Percentiles rank a stretch among this genome's conserved stretches.
These are phyloP conservation scores for Globisporangium nunn DNA, from an alignment of 352 stramenopile genomes.

Conservation along the genomic window DNA sequence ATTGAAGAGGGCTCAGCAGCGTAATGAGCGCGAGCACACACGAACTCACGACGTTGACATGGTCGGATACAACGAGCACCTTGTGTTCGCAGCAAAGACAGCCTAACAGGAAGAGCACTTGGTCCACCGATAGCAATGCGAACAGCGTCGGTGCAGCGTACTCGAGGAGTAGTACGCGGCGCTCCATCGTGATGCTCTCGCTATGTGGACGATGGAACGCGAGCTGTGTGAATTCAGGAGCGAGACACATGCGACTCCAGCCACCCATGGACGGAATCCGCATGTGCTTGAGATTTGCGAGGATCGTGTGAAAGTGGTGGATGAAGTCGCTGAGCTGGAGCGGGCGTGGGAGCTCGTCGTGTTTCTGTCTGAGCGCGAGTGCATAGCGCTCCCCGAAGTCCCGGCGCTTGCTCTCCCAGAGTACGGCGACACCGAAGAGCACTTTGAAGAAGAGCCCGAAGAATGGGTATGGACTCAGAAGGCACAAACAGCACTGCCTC, in stretches of 20 bases:
- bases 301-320: constrained; percentile 51
- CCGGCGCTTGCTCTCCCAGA: constrained; percentile 55
- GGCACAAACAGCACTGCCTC: constrained; percentile 62
- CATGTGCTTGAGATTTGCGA: constrained; percentile 55
- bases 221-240: constrained; percentile 47
- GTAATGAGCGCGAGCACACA: constrained; percentile 72
- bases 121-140: constrained; percentile 64
- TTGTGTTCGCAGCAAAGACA: constrained; percentile 74
- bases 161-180: constrained; percentile 57
- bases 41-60: constrained; percentile 69
- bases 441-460: constrained; percentile 85
- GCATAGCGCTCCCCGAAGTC: constrained; percentile 25
- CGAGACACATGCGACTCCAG: constrained; percentile 61
- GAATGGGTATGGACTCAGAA: constrained; percentile 72
- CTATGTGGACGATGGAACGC: constrained; percentile 74
- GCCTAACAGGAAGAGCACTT: constrained; percentile 69
- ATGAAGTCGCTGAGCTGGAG: constrained; percentile 52
- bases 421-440: constrained; percentile 59
- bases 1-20: constrained; percentile 59
- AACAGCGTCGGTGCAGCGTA: constrained; percentile 69
- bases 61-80: constrained; percentile 66
- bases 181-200: constrained; percentile 40
- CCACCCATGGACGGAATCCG: constrained; percentile 62
- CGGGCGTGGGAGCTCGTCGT: constrained; percentile 8
- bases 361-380: constrained; percentile 19